A percentile compares a stretch with the other conserved stretches of the same genome.
phyloP scores from a whole-genome alignment of 768 basidiomycete species.

The Boletus rex-veris region DNA sequence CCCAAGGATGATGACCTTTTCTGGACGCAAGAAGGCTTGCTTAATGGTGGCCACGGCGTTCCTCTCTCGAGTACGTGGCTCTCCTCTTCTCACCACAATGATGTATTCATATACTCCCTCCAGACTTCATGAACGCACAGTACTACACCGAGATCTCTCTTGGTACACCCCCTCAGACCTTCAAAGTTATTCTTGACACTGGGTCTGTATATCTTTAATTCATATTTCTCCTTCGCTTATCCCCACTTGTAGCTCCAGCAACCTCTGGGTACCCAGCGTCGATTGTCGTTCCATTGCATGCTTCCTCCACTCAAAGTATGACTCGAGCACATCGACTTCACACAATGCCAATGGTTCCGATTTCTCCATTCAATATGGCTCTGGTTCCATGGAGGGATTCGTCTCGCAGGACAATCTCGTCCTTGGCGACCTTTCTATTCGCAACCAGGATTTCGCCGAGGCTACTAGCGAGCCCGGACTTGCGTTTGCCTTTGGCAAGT shows the following conservation, averaged over 20 bases:
- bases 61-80: slow-evolving; percentile 65
- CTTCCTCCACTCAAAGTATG: slow-evolving; percentile 93
- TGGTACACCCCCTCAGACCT: slow-evolving; percentile 81
- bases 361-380: slow-evolving; percentile 92
- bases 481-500: slow-evolving; percentile 96
- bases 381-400: slow-evolving; percentile 95
- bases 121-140: slow-evolving; percentile 98
- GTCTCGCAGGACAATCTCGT: slow-evolving; percentile 78
- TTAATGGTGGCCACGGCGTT: slow-evolving; percentile 76
- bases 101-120: neutral
- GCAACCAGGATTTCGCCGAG: slow-evolving; percentile 86
- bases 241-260: slow-evolving; percentile 61
- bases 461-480: slow-evolving; percentile 95
- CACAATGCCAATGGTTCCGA: slow-evolving; percentile 87
- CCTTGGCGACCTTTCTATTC: slow-evolving; percentile 81
- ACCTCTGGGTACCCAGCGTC: slow-evolving; percentile 89
- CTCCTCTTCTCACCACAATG: neutral
- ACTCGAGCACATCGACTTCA: slow-evolving; percentile 70
- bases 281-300: slow-evolving; percentile 86
- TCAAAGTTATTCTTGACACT: slow-evolving; percentile 95
- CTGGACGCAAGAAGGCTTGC: slow-evolving; percentile 75
- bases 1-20: slow-evolving; percentile 57
- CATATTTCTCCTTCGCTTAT: slow-evolving; percentile 20
- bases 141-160: slow-evolving; percentile 87
- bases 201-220: slow-evolving; percentile 43